Evolutionary conservation across 495 filamentous ascomycete species (phyloP).

Genomic region (Tuber indicum): DNA sequence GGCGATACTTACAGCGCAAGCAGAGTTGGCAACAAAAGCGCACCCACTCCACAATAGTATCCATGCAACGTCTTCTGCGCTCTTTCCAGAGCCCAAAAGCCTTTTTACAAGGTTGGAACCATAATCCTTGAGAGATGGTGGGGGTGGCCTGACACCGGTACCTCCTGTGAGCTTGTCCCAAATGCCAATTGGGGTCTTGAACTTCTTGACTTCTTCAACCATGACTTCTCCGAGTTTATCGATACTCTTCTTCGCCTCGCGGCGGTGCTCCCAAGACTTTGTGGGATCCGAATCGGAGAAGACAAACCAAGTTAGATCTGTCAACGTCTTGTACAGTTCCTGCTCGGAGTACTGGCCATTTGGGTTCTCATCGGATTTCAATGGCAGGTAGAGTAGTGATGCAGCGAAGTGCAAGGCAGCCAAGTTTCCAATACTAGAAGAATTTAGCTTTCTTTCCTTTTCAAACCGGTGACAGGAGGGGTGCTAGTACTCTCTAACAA

Average conservation of each 20-base stretch:
- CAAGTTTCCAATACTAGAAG: constrained; percentile 51
- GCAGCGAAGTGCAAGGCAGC: constrained; percentile 56
- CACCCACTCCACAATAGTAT: constrained; percentile 30
- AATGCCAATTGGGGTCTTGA: constrained; percentile 6
- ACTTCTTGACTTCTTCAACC: constrained; percentile 5
- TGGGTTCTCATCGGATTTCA: constrained; percentile 58
- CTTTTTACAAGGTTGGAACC: constrained; percentile 21
- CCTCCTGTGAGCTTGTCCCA: background rate
- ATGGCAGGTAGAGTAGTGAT: constrained; percentile 57
- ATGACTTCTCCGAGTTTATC: constrained; percentile 7
- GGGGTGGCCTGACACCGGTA: background rate
- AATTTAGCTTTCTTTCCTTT: background rate
- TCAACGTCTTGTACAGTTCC: constrained; percentile 56
- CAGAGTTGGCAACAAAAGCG: constrained; percentile 26
- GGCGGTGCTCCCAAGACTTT: constrained; percentile 57
- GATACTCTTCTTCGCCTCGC: constrained; percentile 46
- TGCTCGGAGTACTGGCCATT: constrained; percentile 52
- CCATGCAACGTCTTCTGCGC: constrained; percentile 17
- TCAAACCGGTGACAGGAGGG: constrained; percentile 3
- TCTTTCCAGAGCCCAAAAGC: constrained; percentile 8
- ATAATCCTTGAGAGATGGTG: constrained; percentile 8
- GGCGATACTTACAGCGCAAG: constrained; percentile 13
- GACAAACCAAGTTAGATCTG: constrained; percentile 56
- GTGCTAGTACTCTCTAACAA: constrained; percentile 50
- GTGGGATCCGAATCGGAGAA: constrained; percentile 62